These are phyloP conservation scores for Metschnikowia vanudenii DNA, from an alignment of 805 yeast species.

Conservation along the genomic window DNA sequence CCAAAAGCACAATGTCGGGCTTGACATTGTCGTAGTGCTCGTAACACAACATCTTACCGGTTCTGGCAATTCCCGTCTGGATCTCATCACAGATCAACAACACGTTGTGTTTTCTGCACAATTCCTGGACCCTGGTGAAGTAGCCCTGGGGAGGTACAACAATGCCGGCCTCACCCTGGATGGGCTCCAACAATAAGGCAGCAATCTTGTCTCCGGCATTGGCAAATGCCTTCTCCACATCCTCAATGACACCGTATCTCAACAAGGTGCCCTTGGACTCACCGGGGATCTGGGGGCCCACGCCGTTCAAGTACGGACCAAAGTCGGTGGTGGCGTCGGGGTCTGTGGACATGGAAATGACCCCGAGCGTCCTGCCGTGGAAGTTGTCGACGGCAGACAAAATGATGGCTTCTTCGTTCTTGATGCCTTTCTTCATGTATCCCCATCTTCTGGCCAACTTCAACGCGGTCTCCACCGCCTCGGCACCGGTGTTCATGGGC, in stretches of 20 bases:
- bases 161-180: conserved; percentile 98
- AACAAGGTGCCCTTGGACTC: conserved; percentile 55
- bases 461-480: conserved; percentile 94
- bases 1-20: conserved; percentile 87
- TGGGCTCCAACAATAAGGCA: conserved; percentile 90
- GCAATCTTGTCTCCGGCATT: conserved; percentile 87
- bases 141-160: conserved; percentile 89
- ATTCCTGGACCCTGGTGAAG: conserved; percentile 64
- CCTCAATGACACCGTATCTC: conserved; percentile 84
- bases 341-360: conserved; percentile 94
- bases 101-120: conserved; percentile 82
- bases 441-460: conserved; percentile 98
- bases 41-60: conserved; percentile 89
- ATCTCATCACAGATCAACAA: conserved; percentile 93
- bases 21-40: conserved; percentile 77
- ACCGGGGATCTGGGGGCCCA: conserved; percentile 84
- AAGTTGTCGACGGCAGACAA: conserved; percentile 86
- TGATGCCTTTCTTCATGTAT: conserved; percentile 79
- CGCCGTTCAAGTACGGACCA: conserved; percentile 85
- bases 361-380: conserved; percentile 95
- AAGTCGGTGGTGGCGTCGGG: conserved; percentile 85
- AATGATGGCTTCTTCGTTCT: conserved; percentile 79
- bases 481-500: conserved; percentile 99
- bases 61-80: conserved; percentile 96
- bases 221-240: conserved; percentile 76